Evolutionary conservation across 164 flowering plant genomes (phyloP), one percentile per base, ranked within the genome.

Genomic region (Cinnamomum chago): DNA sequence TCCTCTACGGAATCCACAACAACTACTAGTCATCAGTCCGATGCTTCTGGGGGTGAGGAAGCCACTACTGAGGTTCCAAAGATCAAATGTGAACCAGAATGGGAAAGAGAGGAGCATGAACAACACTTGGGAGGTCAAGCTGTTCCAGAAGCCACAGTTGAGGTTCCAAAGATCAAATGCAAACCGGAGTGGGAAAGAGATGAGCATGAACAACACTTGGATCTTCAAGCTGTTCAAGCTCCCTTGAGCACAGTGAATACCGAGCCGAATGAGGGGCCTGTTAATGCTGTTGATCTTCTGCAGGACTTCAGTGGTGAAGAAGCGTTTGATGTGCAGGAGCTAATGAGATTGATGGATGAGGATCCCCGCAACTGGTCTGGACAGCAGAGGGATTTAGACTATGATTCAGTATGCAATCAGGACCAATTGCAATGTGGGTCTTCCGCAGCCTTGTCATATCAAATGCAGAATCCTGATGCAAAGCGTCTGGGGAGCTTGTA

Each of bases 291-390:
- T 30, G 15, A 6, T 15, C 3, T 4, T 17, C 50, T 12, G 20
- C 50, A 22, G 20, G 47, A 67, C 17, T 15, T 17, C 3, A 3
- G 27, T 14, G 2, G 11, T 3, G 95, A 87, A 20, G 95, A 88
- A 50, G 73, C 86, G 85, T 88, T 89, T 73, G 88, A 86, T 75
- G 82, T 84, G 58, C 84, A 84, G 7, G 91, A 85, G 67, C 73
- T 87, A 3, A 72, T 87, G 51, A 68, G 67, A 18, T 11, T 68
- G 3, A 7, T 85, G 11, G 79, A 85, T 1, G 13, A 78, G 0
- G 72, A 40, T 2, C 68, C 35, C n/a, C 0, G 6, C 12, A 14
- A 23, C 14, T 2, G 76, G 55, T 13, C 20, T 5, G 40, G 17
- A 14, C 3, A 12, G 15, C 47, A 12, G 30, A 25, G 30, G 67